Evolutionary conservation across 805 yeast genomes (phyloP).

Genomic region (Scheffersomyces amazonensis): DNA sequence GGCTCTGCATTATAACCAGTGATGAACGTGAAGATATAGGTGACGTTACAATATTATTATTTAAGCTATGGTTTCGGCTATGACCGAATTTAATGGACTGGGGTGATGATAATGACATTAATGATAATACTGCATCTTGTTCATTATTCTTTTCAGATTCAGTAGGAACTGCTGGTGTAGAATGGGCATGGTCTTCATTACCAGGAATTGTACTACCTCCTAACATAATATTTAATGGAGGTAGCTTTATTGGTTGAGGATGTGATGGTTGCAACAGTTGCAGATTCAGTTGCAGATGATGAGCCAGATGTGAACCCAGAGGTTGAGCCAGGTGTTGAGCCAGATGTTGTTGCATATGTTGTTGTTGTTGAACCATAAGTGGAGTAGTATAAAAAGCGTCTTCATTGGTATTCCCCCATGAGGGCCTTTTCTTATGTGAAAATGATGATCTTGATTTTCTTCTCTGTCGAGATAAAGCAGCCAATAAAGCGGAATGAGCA

Average conservation of each 20-base stretch:
- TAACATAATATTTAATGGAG: slow-evolving; percentile 28
- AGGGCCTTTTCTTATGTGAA: slow-evolving; percentile 5
- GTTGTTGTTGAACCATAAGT: slow-evolving; percentile 3
- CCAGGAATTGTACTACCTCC: neutral
- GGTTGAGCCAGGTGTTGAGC: too few relatives aligned
- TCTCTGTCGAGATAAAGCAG: slow-evolving; percentile 32
- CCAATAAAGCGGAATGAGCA: slow-evolving; percentile 44
- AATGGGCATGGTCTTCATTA: neutral
- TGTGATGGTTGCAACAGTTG: neutral
- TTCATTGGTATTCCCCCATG: neutral
- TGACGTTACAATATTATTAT: slow-evolving; percentile 10
- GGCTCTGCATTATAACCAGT: slow-evolving; percentile 16
- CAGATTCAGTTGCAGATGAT: neutral
- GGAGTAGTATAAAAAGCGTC: neutral
- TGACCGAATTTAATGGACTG: slow-evolving; percentile 28
- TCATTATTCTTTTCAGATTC: slow-evolving; percentile 27
- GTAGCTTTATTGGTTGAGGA: slow-evolving; percentile 14
- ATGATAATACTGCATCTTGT: slow-evolving; percentile 54
- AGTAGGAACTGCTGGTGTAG: neutral
- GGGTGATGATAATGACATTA: slow-evolving; percentile 56
- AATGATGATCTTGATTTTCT: slow-evolving; percentile 20
- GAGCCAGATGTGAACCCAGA: too few relatives aligned
- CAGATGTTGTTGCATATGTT: slow-evolving; percentile 2
- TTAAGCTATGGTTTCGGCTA: slow-evolving; percentile 26
- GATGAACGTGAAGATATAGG: slow-evolving; percentile 20